Evolutionary conservation across 306 rosid species (phyloP), one percentile per base, ranked within the genome.

Genomic region (Lithocarpus polystachyus): DNA sequence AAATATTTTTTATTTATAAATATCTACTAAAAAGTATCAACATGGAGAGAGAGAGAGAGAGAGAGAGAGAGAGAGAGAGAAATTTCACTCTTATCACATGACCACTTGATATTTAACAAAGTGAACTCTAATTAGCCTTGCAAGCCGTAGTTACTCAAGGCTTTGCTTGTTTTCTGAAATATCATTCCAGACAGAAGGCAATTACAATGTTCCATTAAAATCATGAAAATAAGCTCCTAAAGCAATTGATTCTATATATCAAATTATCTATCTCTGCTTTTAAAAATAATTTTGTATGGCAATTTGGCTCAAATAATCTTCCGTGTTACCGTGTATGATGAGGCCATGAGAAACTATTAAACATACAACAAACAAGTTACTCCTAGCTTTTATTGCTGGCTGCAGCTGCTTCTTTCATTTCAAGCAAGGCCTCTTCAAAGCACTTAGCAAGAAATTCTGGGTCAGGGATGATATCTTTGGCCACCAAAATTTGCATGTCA

Each of bases 401-500:
- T 29, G 71, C 59, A 28, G 80, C 92, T 24, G 82, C 89, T 75
- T 72, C 89, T 86, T 89, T 92, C 97, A 92, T 85, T 78, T 92
- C 92, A 70, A 89, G 80, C 75, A 95, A 87, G 59, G 96, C 97
- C 68, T 92, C 92, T 75, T 95, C 96, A 75, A 95, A 92, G 84
- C 94, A 95, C 80, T 90, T 86, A 0, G 94, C 97, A 31, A 95
- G 95, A 89, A 89, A 86, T 51, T 86, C 84, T 3, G 96, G 96
- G 80, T 95, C 99, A 0, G 93, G 97, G 24, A 92, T 91, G 83
- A 95, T 87, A 45, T 95, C 94, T 83, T 95, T 95, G 69, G 97
- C 95, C 84, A 91, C 99, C 86, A 89, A 84, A 67, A 95, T 88
- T 83, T 95, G 97, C 97, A 95, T 88, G 75, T 95, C 97, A 23